Evolutionary conservation across 1,284 basidiomycete species (phyloP), one percentile per base, ranked within the genome.

Genomic region (Ceraceosorus bombacis): DNA sequence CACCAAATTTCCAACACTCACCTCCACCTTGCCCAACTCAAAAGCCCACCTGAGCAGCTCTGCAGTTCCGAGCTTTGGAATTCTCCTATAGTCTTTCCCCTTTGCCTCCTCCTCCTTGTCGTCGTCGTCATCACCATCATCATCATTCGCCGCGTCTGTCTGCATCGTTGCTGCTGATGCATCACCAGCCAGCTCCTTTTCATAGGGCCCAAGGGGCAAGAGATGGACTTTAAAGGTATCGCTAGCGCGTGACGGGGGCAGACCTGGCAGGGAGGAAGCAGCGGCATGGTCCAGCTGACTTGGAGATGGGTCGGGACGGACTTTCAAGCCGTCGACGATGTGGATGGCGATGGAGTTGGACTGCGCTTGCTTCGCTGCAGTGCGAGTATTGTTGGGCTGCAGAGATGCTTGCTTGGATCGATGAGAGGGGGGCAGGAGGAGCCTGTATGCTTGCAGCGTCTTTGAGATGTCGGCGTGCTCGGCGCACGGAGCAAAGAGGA

Each of bases 41-140:
- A 68, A 65, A n/a, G 75, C 65, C 75, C 75, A 77, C n/a, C 65
- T 63, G 41, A 77, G 60, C 36, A 77, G 66, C 38, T 74, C 69
- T 8, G 75, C 73, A 7, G 74, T 76, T 36, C 75, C 74, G 53
- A 70, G 66, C 41, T 17, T 8, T 9, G 27, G 27, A 27, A 27
- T 15, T n/a, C 43, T 38, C 15, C 52, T 62, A 38, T 49, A 12
- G 51, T 38, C 60, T 10, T 56, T 49, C 36, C 51, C 41, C 41
- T 58, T 36, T 5, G 41, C 48, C 38, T 60, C 58, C 38, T 59
- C 60, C 27, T 27, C 27, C 2, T 27, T 3, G 27, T 27, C 27
- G 27, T 27, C 27, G 27, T 27, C 27, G 27, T 27, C 27, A 27
- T 27, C 27, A 27, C 3, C 27, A 27, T 27, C 3, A 27, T 27